Evolutionary conservation across 1,284 basidiomycete genomes (phyloP), one percentile per base, ranked within the genome.

Genomic region (Tylopilus orsonianus): DNA sequence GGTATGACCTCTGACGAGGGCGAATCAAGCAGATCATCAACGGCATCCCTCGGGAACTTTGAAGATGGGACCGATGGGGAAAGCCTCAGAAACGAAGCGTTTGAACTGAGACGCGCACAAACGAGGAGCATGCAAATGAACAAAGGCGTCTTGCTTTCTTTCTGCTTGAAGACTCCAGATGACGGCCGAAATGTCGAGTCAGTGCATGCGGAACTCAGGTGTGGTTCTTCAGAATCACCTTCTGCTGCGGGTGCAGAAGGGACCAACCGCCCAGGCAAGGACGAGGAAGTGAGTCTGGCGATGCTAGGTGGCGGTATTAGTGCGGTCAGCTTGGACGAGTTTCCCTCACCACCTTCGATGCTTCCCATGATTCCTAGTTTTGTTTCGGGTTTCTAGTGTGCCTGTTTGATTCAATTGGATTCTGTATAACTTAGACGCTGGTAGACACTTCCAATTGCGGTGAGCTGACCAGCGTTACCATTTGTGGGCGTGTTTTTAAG

Each of bases 81-180:
- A 37, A 64, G 64, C 19, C 61, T 64, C 24, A 56, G 57, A 13
- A 72, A 68, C 33, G 60, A 59, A 26, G 57, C 61, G 4, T 75
- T 72, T 52, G 73, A 78, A 47, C 64, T 77, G 32, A 69, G 66
- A 51, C 67, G 73, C 9, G 75, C 67, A 3, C 74, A 72, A 35
- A 72, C 75, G 33, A 72, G 69, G 56, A 79, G 75, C 50, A 66
- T 79, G 56, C 72, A 77, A 56, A 64, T 75, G 49, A 72, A 75
- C 60, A 71, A 68, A 54, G 75, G 73, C 8, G 62, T 74, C 36
- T 53, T 77, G 18, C 55, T 77, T 30, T 62, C 68, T 16, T 59
- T 60, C 24, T 44, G 56, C 41, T 36, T 53, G 30, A 57, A 50
- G 49, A 50, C 20, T 34, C 52, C 52, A 14, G 44, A 46, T 9